Evolutionary conservation across 176 grass and related monocot species (phyloP).

Genomic region (Coix lacrymajobi): DNA sequence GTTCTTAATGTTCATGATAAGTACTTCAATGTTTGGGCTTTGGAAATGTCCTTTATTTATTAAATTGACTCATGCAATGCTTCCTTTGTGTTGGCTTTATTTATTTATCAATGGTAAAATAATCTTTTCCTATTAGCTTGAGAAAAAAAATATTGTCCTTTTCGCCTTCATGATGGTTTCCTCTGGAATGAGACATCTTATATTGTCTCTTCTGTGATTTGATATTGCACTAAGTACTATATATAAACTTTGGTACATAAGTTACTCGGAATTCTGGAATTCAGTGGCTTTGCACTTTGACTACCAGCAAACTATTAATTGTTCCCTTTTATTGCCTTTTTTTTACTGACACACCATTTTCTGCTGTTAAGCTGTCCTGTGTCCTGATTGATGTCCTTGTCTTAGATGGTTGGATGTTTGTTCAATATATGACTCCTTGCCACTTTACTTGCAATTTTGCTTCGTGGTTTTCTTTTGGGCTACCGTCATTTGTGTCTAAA

Average conservation of each 20-base stretch:
- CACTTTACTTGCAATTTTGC: neutral
- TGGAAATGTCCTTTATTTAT: neutral
- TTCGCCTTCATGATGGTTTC: neutral
- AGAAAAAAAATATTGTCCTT: neutral
- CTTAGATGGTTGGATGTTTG: neutral
- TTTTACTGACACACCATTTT: neutral
- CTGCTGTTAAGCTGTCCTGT: neutral
- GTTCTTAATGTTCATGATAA: neutral
- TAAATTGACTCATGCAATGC: neutral
- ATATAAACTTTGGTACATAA: slow-evolving; percentile 7
- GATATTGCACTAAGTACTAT: neutral
- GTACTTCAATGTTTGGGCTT: neutral
- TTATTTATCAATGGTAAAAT: neutral
- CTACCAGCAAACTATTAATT: neutral
- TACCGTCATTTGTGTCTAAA: neutral
- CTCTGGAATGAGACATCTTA: neutral
- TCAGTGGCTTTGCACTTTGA: neutral
- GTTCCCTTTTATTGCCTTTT: neutral
- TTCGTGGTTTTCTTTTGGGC: neutral
- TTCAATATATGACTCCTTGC: neutral
- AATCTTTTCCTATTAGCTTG: neutral
- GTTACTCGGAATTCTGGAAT: slow-evolving; percentile 3
- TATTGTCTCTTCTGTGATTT: neutral
- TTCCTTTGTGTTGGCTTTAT: neutral
- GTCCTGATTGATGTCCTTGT: neutral